Conservation (phyloP, 148 eudicot genomes). For the Cornus controversa region DNA sequence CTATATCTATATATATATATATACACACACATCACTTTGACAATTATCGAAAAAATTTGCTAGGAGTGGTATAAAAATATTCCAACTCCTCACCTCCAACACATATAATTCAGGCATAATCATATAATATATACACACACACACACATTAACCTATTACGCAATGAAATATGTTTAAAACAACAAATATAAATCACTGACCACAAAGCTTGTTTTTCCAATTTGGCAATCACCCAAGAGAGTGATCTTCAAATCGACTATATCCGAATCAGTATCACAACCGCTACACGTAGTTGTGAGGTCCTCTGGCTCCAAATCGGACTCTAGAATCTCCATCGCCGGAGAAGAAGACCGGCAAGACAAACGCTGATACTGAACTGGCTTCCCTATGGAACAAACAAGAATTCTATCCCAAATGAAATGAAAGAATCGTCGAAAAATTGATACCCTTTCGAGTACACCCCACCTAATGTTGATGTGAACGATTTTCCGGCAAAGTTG, state of each 20-base stretch:
- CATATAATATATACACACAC: too few species aligned
- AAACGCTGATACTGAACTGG: slow-evolving; percentile 43
- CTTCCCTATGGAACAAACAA: slow-evolving; percentile 54
- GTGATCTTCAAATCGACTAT: slow-evolving; percentile 67
- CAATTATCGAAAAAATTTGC: too few species aligned
- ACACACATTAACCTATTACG: too few species aligned
- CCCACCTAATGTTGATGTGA: slow-evolving; percentile 43
- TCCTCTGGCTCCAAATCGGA: slow-evolving; percentile 11
- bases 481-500: slow-evolving; percentile 58
- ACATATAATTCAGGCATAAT: too few species aligned
- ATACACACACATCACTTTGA: too few species aligned
- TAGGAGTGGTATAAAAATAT: neutral
- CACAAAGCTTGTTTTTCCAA: slow-evolving; percentile 83
- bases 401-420: slow-evolving; percentile 54
- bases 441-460: slow-evolving; percentile 28
- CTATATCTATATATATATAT: too few species aligned
- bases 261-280: slow-evolving; percentile 71
- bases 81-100: too few species aligned
- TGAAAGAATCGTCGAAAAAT: slow-evolving; percentile 44
- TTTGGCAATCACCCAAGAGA: slow-evolving; percentile 66
- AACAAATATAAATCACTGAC: slow-evolving; percentile 32
- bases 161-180: too few species aligned
- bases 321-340: slow-evolving; percentile 27
- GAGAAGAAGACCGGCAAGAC: slow-evolving; percentile 19
- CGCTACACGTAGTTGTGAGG: slow-evolving; percentile 14